Evolutionary conservation across 2,329 filamentous ascomycete genomes (phyloP).

Genomic region (Sarocladium brachiariae): DNA sequence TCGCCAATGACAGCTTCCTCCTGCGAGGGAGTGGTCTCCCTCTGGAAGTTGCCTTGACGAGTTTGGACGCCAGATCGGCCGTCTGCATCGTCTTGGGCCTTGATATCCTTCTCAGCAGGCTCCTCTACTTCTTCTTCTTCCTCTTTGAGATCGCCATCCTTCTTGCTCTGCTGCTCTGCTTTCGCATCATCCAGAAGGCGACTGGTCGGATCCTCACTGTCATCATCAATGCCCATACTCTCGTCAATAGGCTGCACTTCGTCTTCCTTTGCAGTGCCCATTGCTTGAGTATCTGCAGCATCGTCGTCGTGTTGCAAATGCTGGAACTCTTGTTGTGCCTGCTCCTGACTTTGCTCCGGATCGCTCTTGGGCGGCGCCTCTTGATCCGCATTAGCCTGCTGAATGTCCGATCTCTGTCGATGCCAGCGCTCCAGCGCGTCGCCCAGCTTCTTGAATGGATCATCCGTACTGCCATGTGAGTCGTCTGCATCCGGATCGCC

Average conservation of each 20-base stretch:
- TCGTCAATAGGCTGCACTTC: constrained; percentile 82
- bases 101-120: constrained; percentile 34
- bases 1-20: constrained; percentile 36
- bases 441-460: constrained; percentile 90
- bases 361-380: constrained; percentile 43
- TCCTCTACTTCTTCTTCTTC: constrained; percentile 35
- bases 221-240: constrained; percentile 75
- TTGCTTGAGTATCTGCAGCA: constrained; percentile 79
- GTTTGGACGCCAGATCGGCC: constrained; percentile 54
- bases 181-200: constrained; percentile 41
- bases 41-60: constrained; percentile 50
- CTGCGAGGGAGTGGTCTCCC: constrained; percentile 36
- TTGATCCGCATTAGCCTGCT: constrained; percentile 43
- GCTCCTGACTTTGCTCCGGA: constrained; percentile 45
- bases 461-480: constrained; percentile 40
- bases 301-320: constrained; percentile 81
- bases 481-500: constrained; percentile 12
- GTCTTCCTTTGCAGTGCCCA: constrained; percentile 82
- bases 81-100: constrained; percentile 25
- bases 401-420: constrained; percentile 77
- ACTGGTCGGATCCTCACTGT: constrained; percentile 45
- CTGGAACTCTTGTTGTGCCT: constrained; percentile 80
- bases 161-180: constrained; percentile 16
- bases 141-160: constrained; percentile 25
- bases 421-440: constrained; percentile 93